Percentiles rank a stretch among this genome's conserved stretches.
Conservation (phyloP, 345 rosid species). For the Citrus sinensis region DVS_A1.0 CM039163.1:44093001-44093500, state of each 20-base stretch:
- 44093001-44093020: neutral
- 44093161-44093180: constrained; percentile 13
- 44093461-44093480: constrained; percentile 79
- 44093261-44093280: constrained; percentile 54
- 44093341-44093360: neutral
- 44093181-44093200: constrained; percentile 98
- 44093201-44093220: constrained; percentile 97
- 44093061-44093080: too few species aligned
- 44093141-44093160: too few species aligned
- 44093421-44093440: constrained; percentile 80
- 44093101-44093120: too few species aligned
- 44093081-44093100: too few species aligned
- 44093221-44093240: constrained; percentile 95
- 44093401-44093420: constrained; percentile 98
- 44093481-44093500: constrained; percentile 89
- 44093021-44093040: neutral
- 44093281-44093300: constrained; percentile 86
- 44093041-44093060: neutral
- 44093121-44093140: too few species aligned
- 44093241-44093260: constrained; percentile 85
- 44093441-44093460: constrained; percentile 90
- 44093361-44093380: neutral
- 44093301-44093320: constrained; percentile 78
- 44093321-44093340: constrained; percentile 46
- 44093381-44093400: constrained; percentile 28